phyloP scores from a whole-genome alignment of 176 grass and related monocot genomes.

The Aegilops umbellulata region DNA sequence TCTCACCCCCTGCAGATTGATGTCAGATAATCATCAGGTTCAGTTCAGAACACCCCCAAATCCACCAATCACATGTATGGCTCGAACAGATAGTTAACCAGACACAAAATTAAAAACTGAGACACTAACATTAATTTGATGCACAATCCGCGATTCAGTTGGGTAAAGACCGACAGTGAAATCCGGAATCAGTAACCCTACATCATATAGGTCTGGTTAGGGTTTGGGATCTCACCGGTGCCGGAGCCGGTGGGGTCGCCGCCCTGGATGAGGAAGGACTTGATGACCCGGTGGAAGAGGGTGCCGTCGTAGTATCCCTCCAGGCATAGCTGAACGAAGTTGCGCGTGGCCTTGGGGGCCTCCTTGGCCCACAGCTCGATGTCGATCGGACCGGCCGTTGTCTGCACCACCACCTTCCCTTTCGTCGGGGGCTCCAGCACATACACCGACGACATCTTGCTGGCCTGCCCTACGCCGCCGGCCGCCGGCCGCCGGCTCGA shows the following conservation, averaged over 20 bases:
- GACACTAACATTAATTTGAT: neutral
- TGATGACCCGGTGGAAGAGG: constrained; percentile 90
- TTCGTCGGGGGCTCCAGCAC: constrained; percentile 91
- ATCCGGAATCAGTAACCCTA: constrained; percentile 34
- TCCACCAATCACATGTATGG: neutral
- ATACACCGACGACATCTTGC: constrained; percentile 84
- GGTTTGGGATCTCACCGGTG: constrained; percentile 37
- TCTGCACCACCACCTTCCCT: constrained; percentile 91
- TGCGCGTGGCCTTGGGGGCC: constrained; percentile 83
- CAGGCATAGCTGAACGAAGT: constrained; percentile 95
- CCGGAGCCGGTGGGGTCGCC: constrained; percentile 84
- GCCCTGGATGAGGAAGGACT: constrained; percentile 86
- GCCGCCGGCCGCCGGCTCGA: neutral
- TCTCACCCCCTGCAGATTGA: constrained; percentile 73
- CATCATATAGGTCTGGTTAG: neutral
- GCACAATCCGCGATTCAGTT: neutral
- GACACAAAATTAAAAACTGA: neutral
- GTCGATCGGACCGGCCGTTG: constrained; percentile 75
- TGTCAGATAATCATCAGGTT: constrained; percentile 5
- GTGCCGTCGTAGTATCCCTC: constrained; percentile 91
- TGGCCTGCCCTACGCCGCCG: neutral
- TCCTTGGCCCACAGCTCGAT: constrained; percentile 97
- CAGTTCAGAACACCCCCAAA: neutral
- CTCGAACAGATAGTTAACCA: constrained; percentile 1
- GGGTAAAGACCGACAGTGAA: neutral